These are phyloP conservation scores for Omphalotus olearius DNA, from an alignment of 1,284 basidiomycete genomes.

Conservation along the genomic window DNA sequence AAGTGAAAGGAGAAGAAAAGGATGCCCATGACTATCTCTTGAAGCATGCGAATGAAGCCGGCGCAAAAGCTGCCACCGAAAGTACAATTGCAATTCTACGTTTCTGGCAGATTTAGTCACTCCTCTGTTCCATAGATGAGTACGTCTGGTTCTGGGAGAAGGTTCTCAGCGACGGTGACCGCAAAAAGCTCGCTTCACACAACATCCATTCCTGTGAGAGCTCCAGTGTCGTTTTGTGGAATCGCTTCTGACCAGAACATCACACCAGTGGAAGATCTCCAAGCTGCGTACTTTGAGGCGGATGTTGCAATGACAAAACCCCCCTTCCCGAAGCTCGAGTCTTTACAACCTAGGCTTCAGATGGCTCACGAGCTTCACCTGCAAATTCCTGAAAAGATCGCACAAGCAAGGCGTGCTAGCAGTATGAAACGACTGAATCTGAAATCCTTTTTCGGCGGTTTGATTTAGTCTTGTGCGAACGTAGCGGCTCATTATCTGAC, in stretches of 20 bases:
- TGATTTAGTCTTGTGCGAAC: constrained; percentile 6
- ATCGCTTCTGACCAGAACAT: not conserved
- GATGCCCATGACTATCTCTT: constrained; percentile 19
- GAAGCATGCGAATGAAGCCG: constrained; percentile 15
- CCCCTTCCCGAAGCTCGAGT: constrained; percentile 24
- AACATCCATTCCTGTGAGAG: constrained; percentile 28
- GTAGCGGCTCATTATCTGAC: no score
- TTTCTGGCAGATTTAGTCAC: not conserved
- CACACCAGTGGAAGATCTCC: constrained; percentile 28
- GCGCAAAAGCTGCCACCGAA: constrained; percentile 7
- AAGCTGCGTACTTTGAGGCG: constrained; percentile 24
- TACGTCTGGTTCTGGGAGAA: constrained; percentile 29
- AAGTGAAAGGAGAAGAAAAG: constrained; percentile 24
- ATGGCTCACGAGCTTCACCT: constrained; percentile 27
- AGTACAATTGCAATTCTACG: not conserved
- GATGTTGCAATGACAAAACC: constrained; percentile 24
- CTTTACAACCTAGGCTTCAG: constrained; percentile 23
- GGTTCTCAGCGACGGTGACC: constrained; percentile 26
- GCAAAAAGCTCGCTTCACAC: constrained; percentile 21
- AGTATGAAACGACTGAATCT: constrained; percentile 6
- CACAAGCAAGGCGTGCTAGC: constrained; percentile 12
- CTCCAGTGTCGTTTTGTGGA: not conserved
- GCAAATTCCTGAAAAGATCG: constrained; percentile 28
- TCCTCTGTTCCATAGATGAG: constrained; percentile 21
- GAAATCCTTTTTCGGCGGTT: constrained; percentile 12